Conservation (phyloP, 2,329 filamentous ascomycete species). For the Nemania bipapillata region DNA sequence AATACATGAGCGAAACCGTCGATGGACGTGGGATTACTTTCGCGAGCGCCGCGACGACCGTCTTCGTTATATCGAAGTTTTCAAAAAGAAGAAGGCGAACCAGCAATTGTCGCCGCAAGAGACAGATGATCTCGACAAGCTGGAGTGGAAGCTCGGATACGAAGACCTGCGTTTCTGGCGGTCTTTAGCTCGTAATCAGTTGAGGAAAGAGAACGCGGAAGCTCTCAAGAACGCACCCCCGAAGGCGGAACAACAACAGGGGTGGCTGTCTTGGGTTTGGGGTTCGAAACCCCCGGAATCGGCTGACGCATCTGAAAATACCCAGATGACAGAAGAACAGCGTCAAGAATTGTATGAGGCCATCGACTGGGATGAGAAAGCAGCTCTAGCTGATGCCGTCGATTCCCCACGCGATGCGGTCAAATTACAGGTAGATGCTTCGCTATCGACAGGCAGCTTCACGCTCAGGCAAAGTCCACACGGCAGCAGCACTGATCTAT, state of each 20-base stretch:
- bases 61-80: constrained; percentile 87
- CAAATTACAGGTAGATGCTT: constrained; percentile 91
- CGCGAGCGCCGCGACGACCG: constrained; percentile 91
- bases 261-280: constrained; percentile 94
- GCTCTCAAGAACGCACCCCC: constrained; percentile 74
- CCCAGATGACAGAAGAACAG: constrained; percentile 92
- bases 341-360: constrained; percentile 95
- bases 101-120: constrained; percentile 78
- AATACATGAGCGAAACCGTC: constrained; percentile 91
- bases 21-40: constrained; percentile 97
- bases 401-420: constrained; percentile 91
- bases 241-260: constrained; percentile 75
- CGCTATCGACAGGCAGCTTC: constrained; percentile 94
- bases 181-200: constrained; percentile 89
- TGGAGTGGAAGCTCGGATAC: constrained; percentile 90
- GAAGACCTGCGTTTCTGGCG: constrained; percentile 98
- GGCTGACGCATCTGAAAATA: constrained; percentile 75
- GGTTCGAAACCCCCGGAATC: constrained; percentile 73
- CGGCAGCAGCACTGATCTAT: constrained; percentile 79
- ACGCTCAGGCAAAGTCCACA: constrained; percentile 88
- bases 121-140: constrained; percentile 73
- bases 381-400: constrained; percentile 84
- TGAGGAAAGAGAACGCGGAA: constrained; percentile 93
- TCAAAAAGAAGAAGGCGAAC: constrained; percentile 89
- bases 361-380: constrained; percentile 98